Conservation (phyloP, 257 asterid species). For the Verbena officinalis region DNA sequence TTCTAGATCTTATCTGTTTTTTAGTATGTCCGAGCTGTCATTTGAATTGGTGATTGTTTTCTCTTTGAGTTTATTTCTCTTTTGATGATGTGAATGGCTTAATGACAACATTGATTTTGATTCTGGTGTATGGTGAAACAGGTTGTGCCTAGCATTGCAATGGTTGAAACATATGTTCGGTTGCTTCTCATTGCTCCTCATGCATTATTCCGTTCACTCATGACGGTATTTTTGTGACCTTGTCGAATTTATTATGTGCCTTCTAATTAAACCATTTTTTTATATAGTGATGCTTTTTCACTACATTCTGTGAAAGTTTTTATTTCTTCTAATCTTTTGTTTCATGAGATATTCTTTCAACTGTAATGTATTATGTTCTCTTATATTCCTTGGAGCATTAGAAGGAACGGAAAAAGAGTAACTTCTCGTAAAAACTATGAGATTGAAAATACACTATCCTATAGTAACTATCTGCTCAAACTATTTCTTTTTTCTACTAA, state of each 20-base stretch:
- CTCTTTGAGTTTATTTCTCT: background rate
- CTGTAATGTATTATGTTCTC: background rate
- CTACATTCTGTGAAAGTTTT: constrained; percentile 14
- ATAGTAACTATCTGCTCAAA: background rate
- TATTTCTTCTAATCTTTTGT: background rate
- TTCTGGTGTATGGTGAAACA: constrained; percentile 43
- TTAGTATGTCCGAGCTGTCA: background rate
- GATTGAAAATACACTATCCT: background rate
- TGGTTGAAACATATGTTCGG: constrained; percentile 97
- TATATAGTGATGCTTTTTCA: constrained; percentile 19
- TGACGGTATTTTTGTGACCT: constrained; percentile 52
- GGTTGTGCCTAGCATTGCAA: constrained; percentile 95
- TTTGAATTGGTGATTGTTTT: constrained; percentile 19
- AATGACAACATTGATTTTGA: constrained; percentile 27
- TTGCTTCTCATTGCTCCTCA: constrained; percentile 89
- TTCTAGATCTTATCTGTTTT: constrained; percentile 17
- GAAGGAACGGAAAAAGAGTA: constrained; percentile 6
- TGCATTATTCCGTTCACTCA: constrained; percentile 85
- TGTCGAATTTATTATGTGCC: constrained; percentile 14
- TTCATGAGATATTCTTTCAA: background rate
- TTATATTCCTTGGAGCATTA: background rate
- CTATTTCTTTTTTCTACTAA: constrained; percentile 6
- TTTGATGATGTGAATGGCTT: constrained; percentile 13
- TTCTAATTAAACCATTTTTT: constrained; percentile 13
- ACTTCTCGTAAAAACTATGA: background rate